These are phyloP conservation scores for Trichoderma cornu-damae DNA, from an alignment of 2,329 filamentous ascomycete genomes.

Conservation along the genomic window DNA sequence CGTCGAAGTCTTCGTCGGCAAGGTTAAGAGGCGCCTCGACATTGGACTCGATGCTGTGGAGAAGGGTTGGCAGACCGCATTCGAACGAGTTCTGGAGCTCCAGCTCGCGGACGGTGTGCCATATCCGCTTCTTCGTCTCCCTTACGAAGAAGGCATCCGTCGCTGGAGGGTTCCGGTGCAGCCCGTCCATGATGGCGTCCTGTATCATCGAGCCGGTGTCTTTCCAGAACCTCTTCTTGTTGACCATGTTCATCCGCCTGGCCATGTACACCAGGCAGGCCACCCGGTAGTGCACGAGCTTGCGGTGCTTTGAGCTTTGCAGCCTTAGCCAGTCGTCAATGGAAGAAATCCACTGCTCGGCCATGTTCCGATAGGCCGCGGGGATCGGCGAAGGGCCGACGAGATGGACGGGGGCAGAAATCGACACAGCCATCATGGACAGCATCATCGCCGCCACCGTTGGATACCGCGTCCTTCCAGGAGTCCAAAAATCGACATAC, in stretches of 20 bases:
- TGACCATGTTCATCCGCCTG: slow-evolving; percentile 1
- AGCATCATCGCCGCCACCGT: slow-evolving; percentile 9
- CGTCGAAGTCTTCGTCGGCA: slow-evolving; percentile 6
- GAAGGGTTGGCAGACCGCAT: slow-evolving; percentile 9
- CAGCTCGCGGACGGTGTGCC: slow-evolving; percentile 6
- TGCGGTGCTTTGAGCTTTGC: slow-evolving; percentile 12
- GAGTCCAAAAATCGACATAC: slow-evolving; percentile 9
- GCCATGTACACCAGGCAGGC: neutral
- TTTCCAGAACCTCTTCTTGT: slow-evolving; percentile 13
- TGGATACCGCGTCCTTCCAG: neutral
- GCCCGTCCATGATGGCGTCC: slow-evolving; percentile 1
- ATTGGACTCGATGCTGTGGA: neutral
- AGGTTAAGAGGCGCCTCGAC: slow-evolving; percentile 1
- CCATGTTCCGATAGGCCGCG: neutral
- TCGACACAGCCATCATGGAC: neutral
- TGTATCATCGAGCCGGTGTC: neutral
- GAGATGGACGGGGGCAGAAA: neutral
- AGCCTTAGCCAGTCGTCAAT: slow-evolving; percentile 2
- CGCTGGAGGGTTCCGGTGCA: neutral
- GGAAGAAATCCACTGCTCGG: neutral
- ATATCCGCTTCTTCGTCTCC: slow-evolving; percentile 9
- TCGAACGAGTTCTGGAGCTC: slow-evolving; percentile 8
- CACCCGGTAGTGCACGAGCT: slow-evolving; percentile 9
- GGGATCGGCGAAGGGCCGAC: neutral
- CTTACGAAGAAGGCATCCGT: neutral